Evolutionary conservation across 345 rosid genomes (phyloP), one percentile per base, ranked within the genome.

Genomic region (Pugionium cornutum): DNA sequence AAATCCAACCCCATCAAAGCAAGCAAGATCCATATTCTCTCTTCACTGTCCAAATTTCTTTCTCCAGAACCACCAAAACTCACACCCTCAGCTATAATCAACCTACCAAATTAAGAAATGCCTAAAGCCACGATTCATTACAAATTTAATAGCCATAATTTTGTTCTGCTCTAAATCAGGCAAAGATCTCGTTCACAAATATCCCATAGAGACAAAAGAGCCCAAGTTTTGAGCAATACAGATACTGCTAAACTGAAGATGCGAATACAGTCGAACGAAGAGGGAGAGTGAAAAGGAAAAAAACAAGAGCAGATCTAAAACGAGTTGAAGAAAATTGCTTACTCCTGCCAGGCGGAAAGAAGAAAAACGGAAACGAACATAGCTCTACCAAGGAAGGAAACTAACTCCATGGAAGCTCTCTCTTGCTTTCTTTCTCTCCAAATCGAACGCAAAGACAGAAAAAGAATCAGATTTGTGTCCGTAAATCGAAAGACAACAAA

Each of bases 281-380:
- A 18, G 18, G 18, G 18, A 18, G 18, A 18, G 18, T 18, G 18
- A 18, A 18, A 18, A 18, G 18, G 18, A 18, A 18, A 18, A 18
- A 18, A 18, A 18, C 18, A 62, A 58, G 30, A 39, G 62, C 58
- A 78, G 78, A 81, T 79, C 79, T 70, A 46, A 36, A 43, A n/a
- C 2, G 6, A 26, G 4, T 27, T 34, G 44, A 42, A 52, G 51
- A 41, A 7, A 40, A 3, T 59, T 33, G 53, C 70, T 80, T 83
- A 85, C 95, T 82, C 84, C 67, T 87, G 85, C 84, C 81, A 87
- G 52, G 95, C 95, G 30, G 90, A 82, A 57, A 87, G 84, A 68
- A 87, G 75, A 62, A 87, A 87, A 44, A 87, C 73, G 41, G 94
- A 83, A 10, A 81, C 90, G 69, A 87, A 85, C 47, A 87, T 78